Base-by-base conservation (phyloP, 2,329 filamentous ascomycete species). In the Coniochaeta sp. region DNA sequence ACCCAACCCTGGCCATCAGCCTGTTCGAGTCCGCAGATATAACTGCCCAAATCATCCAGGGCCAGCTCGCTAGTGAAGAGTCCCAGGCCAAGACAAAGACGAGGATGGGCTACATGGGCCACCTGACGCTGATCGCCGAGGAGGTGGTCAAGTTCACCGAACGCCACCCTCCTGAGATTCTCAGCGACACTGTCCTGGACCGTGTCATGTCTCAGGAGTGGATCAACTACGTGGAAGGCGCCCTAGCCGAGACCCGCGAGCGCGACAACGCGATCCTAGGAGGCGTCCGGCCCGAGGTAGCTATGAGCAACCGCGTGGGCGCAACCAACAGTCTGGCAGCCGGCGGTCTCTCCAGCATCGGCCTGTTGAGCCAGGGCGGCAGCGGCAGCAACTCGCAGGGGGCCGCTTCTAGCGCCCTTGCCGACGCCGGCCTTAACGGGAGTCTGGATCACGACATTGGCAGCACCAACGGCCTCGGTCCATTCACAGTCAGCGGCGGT, bases 101-200 rank as follows among this genome's bases (percentile, higher is more conserved):
- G 69, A 86, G 94, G 48, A 85, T 97, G 67, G 94, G 94, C 35
- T 99, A 97, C 71, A 99, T 99, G 91, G 94, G 94, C 3, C 94
- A 99, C 67, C 76, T 99, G 49, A 99, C 94, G 0, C 79, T 99
- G 26, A 96, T 99, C 54, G 92, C 94, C 27, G 94, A 99, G 69
- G 94, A 99, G 69, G 94, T 99, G 16, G 91, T 97, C 65, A 99
- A 97, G 70, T 97, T 99, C 65, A 96, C 91, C 31, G 94, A 96
- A 69, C 84, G 94, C 51, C 89, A 96, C 67, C 87, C 92, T 3
- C 87, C 91, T 1, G 91, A 97, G 69, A 74, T 92, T 18, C 77
- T 97, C 9, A 94, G 91, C 1, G 86, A 89, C 55, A 78, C 80
- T 12, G 90, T 99, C 3, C 77, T 96, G 58, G 89, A 96, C 60